Evolutionary conservation across 768 basidiomycete genomes (phyloP), one percentile per base, ranked within the genome.

Genomic region (Brasilioporus rufonigricans): DNA sequence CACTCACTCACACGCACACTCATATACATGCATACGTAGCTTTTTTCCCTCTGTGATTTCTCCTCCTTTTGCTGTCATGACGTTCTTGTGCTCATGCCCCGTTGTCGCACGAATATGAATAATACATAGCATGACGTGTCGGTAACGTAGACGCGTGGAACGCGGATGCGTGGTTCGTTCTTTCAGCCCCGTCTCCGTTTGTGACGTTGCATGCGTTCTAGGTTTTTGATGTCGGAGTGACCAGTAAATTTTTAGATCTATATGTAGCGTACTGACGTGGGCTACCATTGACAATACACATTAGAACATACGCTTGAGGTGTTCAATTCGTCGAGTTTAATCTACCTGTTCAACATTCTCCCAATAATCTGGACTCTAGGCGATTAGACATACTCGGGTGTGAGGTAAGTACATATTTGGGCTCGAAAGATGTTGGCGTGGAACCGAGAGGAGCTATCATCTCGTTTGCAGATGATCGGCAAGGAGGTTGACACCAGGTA

Each of bases 1-100:
- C 35, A 1, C 36, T 11, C 44, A 8, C 45, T 31, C 52, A 23
- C 55, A 44, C 45, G 35, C 44, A 49, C 40, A 39, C 35, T 45
- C 58, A 48, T 52, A 64, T 50, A 48, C 55, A 61, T 56, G 49
- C 62, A 65, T 57, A 26, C 47, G 53, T 50, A 57, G n/a, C n/a
- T 32, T 40, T 44, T 47, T 48, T 44, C 52, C 39, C 36, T 48
- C 33, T 31, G 10, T 18, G 21, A 11, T 16, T 29, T 29, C 13
- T 27, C 10, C n/a, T n/a, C 19, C 21, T 16, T 59, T 40, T 5
- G 14, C 41, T 32, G 21, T 44, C 26, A 48, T 39, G 18, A 47
- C 43, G 32, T 40, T 44, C 18, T 62, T 23, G 19, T 33, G 26
- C 24, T 52, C 35, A 7, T 36, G 33, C 16, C 31, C 32, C 14